Evolutionary conservation across 768 basidiomycete genomes (phyloP).

Genomic region (Rhodosporidiobolus odoratus): DNA sequence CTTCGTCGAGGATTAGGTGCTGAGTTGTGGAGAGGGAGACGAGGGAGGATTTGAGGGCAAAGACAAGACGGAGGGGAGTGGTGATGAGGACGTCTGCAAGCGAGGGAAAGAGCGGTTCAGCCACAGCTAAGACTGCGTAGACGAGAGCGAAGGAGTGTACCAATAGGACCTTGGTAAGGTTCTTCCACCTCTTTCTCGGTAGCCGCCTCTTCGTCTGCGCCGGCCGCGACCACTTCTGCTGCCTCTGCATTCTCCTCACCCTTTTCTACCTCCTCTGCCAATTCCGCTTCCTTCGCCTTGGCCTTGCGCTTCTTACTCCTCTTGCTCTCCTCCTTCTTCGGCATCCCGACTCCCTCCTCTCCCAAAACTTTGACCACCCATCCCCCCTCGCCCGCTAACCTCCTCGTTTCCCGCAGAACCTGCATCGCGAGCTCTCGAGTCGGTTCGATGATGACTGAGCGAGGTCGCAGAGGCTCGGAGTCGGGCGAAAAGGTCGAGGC

Average conservation of each 20-base stretch:
- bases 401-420: conserved; percentile 83
- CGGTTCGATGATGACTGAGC: conserved; percentile 76
- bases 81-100: conserved; percentile 76
- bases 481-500: conserved; percentile 56
- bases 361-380: conserved; percentile 38
- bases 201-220: conserved; percentile 67
- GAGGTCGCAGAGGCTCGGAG: conserved; percentile 55
- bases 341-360: conserved; percentile 26
- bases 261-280: not conserved
- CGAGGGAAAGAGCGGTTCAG: not conserved
- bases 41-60: conserved; percentile 57
- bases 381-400: conserved; percentile 60
- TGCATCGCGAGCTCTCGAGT: conserved; percentile 95
- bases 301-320: conserved; percentile 1
- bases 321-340: conserved; percentile 5
- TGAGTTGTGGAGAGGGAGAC: conserved; percentile 17
- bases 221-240: conserved; percentile 51
- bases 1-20: conserved; percentile 41
- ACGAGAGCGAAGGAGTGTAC: conserved; percentile 9
- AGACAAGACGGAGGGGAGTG: conserved; percentile 82
- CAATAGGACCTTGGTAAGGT: conserved; percentile 42
- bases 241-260: conserved; percentile 4
- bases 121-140: not conserved
- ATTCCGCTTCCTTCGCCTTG: not conserved
- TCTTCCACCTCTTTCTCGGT: conserved; percentile 76